Conservation (phyloP, 208 protist species). For the Strigomonas galati region DNA sequence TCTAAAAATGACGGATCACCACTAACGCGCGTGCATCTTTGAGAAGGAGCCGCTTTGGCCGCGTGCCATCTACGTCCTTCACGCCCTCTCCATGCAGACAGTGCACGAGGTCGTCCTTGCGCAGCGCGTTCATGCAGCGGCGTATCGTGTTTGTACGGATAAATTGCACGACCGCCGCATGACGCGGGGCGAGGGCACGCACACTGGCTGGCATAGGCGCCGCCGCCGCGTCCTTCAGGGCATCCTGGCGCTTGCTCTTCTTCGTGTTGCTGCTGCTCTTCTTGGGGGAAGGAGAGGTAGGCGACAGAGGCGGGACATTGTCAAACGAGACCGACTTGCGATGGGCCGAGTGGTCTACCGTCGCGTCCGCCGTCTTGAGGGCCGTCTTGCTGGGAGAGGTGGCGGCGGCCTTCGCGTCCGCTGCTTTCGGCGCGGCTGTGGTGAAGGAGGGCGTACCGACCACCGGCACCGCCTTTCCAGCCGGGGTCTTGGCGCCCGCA, state of each 20-base stretch:
- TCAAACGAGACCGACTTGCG: slow-evolving; percentile 52
- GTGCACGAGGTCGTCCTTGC: slow-evolving; percentile 20
- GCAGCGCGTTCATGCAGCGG: slow-evolving; percentile 16
- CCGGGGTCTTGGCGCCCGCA: no score
- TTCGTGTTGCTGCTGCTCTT: no score
- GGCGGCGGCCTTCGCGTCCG: no score
- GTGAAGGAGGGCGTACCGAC: no score
- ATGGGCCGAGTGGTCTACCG: slow-evolving; percentile 19
- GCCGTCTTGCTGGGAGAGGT: no score
- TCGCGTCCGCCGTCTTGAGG: no score
- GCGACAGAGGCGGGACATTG: no score
- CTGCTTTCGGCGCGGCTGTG: no score
- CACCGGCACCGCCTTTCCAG: no score
- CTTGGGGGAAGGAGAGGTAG: no score
- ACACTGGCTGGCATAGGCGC: no score
- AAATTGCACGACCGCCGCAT: slow-evolving; percentile 31
- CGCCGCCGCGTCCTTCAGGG: background rate
- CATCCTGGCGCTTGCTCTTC: slow-evolving; percentile 13
- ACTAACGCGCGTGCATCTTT: slow-evolving; percentile 29
- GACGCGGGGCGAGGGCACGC: slow-evolving; percentile 15
- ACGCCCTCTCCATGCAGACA: slow-evolving; percentile 25
- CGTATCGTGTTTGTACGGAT: slow-evolving; percentile 28
- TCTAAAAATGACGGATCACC: background rate
- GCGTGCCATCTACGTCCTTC: slow-evolving; percentile 9
- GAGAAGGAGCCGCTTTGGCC: slow-evolving; percentile 37